A percentile compares a stretch with the other conserved stretches of the same genome.
Conservation (phyloP, 2,329 filamentous ascomycete genomes). For the Fusarium veterinarium region DNA sequence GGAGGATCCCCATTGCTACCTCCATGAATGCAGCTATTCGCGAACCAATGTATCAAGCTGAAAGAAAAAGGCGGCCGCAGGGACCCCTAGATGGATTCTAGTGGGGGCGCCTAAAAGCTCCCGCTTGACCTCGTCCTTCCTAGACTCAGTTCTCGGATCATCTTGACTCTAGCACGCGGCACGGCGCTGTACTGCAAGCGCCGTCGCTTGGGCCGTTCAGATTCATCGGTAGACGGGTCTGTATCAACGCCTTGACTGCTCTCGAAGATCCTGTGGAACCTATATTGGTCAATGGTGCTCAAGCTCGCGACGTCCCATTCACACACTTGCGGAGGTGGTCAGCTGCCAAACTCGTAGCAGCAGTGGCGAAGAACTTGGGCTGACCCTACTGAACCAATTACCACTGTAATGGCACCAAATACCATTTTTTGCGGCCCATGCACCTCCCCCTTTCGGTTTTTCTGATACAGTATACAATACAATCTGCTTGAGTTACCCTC, state of each 20-base stretch:
- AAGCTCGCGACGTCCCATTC: background rate
- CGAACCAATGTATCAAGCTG: no score
- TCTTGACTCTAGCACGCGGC: background rate
- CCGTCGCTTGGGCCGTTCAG: background rate
- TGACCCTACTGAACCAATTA: background rate
- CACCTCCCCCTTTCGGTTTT: no score
- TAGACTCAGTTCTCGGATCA: background rate
- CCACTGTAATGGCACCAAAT: no score
- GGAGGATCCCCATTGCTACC: no score
- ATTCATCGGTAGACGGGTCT: background rate
- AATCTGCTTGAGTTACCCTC: no score
- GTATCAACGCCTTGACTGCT: background rate
- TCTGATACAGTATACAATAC: background rate
- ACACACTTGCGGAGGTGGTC: background rate
- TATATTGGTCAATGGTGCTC: background rate
- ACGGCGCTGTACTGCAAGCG: background rate
- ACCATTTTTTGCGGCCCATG: no score
- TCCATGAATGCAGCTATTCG: no score
- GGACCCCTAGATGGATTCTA: no score
- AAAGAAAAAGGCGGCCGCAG: no score
- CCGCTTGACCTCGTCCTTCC: no score
- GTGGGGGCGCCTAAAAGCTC: no score
- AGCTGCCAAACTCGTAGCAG: background rate
- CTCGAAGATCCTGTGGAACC: background rate
- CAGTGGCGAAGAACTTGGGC: background rate